Conservation (phyloP, 2,329 filamentous ascomycete genomes). For the Alternaria novae-zelandiae region DNA sequence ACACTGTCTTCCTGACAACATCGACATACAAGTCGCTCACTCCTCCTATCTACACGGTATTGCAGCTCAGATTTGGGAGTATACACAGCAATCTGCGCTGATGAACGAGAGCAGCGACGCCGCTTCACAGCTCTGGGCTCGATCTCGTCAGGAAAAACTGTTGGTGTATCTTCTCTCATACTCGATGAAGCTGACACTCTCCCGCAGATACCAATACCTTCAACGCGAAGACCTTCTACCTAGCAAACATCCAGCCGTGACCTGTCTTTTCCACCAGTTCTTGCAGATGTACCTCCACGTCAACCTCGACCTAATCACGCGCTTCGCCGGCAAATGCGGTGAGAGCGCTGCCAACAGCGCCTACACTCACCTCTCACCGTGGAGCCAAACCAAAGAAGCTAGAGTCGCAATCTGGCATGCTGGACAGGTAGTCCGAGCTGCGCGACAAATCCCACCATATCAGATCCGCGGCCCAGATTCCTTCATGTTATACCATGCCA, state of each 20-base stretch:
- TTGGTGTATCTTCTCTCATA: constrained; percentile 45
- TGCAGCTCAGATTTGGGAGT: constrained; percentile 27
- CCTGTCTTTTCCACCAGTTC: constrained; percentile 53
- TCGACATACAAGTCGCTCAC: constrained; percentile 53
- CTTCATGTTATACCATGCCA: constrained; percentile 26
- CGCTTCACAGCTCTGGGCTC: constrained; percentile 26
- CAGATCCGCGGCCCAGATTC: constrained; percentile 26
- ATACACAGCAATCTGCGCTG: constrained; percentile 21
- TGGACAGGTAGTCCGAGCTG: constrained; percentile 24
- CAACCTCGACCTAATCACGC: constrained; percentile 66
- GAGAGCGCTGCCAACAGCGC: constrained; percentile 63
- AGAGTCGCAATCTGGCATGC: constrained; percentile 24
- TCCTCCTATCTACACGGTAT: constrained; percentile 25
- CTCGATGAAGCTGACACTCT: neutral
- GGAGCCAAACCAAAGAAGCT: constrained; percentile 47
- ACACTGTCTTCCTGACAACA: constrained; percentile 54
- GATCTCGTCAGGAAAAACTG: constrained; percentile 22
- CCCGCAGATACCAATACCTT: neutral
- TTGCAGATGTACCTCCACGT: constrained; percentile 68
- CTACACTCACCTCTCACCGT: constrained; percentile 42
- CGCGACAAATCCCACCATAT: constrained; percentile 20
- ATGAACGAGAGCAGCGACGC: constrained; percentile 19
- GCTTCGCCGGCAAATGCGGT: constrained; percentile 70
- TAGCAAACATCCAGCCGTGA: neutral
- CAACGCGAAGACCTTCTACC: constrained; percentile 5